Evolutionary conservation across 1,284 basidiomycete genomes (phyloP).

Genomic region (Porodaedalea pini): DNA sequence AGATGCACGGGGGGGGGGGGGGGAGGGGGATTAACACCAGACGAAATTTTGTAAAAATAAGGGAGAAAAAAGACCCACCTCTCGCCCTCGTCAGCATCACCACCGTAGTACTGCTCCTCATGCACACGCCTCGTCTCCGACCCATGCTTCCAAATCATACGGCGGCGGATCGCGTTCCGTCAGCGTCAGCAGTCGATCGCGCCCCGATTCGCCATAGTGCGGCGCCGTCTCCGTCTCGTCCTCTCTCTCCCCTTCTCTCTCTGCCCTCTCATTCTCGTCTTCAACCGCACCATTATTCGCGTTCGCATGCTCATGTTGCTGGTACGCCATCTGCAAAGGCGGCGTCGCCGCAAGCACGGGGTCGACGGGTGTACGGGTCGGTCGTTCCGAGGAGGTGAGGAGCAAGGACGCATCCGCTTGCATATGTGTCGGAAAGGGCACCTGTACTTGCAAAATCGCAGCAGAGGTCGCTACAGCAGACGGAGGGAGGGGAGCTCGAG

Average conservation of each 20-base stretch:
- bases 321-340: neutral
- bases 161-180: neutral
- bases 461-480: too few relatives aligned
- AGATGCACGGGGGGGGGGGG: too few relatives aligned
- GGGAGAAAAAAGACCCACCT: neutral
- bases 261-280: neutral
- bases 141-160: neutral
- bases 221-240: slow-evolving; percentile 1
- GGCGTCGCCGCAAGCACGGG: neutral
- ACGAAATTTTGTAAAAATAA: too few relatives aligned
- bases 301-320: neutral
- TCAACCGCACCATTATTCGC: neutral
- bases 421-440: neutral
- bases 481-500: too few relatives aligned
- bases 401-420: neutral
- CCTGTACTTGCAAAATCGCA: neutral
- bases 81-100: neutral
- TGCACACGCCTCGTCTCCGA: neutral
- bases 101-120: neutral
- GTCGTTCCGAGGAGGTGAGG: neutral
- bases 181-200: neutral
- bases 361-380: neutral
- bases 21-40: too few relatives aligned
- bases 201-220: neutral
- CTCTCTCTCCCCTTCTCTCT: neutral